These are phyloP conservation scores for Ampelocalamus luodianensis DNA, from an alignment of 176 grass and related monocot genomes.

Conservation along the genomic window DNA sequence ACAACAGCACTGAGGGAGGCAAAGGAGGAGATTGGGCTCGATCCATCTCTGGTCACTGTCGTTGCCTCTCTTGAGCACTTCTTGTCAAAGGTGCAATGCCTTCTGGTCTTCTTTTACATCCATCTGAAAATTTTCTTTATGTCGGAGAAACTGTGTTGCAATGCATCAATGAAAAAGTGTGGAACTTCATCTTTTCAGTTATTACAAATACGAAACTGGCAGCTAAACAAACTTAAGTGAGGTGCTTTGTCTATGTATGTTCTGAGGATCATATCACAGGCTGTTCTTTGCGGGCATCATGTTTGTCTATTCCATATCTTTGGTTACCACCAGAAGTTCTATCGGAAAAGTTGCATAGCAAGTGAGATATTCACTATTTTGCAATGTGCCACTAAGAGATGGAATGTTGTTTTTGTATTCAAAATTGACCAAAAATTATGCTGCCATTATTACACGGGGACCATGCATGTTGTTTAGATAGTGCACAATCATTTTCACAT, in stretches of 20 bases:
- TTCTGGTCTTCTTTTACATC: not conserved
- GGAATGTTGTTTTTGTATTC: not conserved
- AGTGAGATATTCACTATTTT: not conserved
- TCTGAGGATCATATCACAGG: not conserved
- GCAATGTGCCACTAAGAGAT: not conserved
- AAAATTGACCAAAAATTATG: not conserved
- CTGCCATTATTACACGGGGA: not conserved
- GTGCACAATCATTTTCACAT: not conserved
- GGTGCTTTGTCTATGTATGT: conserved; percentile 3
- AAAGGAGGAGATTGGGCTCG: conserved; percentile 73
- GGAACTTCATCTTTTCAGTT: not conserved
- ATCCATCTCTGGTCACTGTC: conserved; percentile 55
- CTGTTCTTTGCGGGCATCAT: not conserved
- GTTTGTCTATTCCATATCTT: not conserved
- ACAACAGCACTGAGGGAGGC: conserved; percentile 73
- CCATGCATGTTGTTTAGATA: not conserved
- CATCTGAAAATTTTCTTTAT: not conserved
- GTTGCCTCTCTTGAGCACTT: conserved; percentile 63
- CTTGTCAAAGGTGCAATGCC: conserved; percentile 59
- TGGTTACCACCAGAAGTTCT: not conserved
- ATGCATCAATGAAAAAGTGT: not conserved
- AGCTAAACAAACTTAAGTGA: conserved; percentile 1
- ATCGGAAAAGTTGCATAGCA: conserved; percentile 22
- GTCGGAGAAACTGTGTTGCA: not conserved
- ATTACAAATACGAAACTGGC: not conserved